Base-by-base conservation (phyloP, 768 basidiomycete genomes). In the Pulveroboletus frians region DNA sequence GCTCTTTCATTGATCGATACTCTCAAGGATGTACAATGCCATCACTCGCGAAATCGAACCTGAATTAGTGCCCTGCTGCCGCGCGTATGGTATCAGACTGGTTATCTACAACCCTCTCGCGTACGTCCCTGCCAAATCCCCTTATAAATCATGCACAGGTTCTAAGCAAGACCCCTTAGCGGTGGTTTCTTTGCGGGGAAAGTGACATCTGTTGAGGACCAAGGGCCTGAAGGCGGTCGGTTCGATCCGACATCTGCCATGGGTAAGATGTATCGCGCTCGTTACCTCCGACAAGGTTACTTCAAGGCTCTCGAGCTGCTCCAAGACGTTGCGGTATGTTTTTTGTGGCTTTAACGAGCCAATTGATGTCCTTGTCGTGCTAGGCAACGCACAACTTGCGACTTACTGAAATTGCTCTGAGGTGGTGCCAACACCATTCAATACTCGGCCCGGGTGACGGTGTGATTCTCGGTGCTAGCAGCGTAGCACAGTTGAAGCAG, bases 401-500 rank as follows among this genome's bases (percentile, higher is more conserved):
- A 0, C 64, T 80, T 48, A 69, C 74, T 3, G 80, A 83, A 63
- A 71, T 80, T 4, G 78, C 81, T 1, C 65, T 82, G 40, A 71
- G 82, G n/a, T 84, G 82, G 82, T 69, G 76, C 43, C 76, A 80
- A 45, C 75, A 83, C 49, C 81, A 84, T 52, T 78, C 76, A 6
- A 49, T 68, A 3, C 58, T 83, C 42, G 71, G 56, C 29, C 64
- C 65, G 1, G 43, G 52, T 23, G 77, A 79, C 47, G 79, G 76
- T 2, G 61, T 78, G 11, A 76, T 79, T 45, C 55, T 79, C 5
- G 78, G 77, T 3, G 76, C 77, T 5, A 73, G 71, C 55, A 74
- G 71, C n/a, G 66, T 62, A 5, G 63, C 55, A 2, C 77, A 79
- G 54, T 50, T 78, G 43, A 61, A 73, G 52, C 64, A 71, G 51